Evolutionary conservation across 805 yeast species (phyloP), one percentile per base, ranked within the genome.

Genomic region (Zygoascus flipseniorum): DNA sequence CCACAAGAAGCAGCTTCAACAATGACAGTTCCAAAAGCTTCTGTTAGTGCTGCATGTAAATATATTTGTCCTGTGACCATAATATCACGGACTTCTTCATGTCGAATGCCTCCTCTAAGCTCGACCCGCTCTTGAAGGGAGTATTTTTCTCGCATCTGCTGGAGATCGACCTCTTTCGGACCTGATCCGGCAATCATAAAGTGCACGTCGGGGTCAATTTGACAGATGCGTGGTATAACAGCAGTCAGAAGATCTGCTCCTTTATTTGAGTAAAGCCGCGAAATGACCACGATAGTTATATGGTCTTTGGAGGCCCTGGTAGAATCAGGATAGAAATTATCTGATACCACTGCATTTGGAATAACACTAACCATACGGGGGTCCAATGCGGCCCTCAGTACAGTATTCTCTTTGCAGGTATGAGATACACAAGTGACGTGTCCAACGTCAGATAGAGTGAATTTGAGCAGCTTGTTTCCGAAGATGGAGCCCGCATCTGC

Each of bases 1-100:
- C 97, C 97, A 72, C 98, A 93, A 0, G 96, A 85, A 0, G 97
- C 99, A 0, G 99, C 99, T 66, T 93, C 99, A 0, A 93, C 96
- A 10, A 93, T 71, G 0, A 89, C 98, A 0, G 99, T 93, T 2
- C 99, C 99, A 70, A 93, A 93, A 0, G 98, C 99, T 66, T 93
- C 99, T 0, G 98, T 93, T 43, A 93, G 74, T 0, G 97, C 83
- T 0, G 99, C 90, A 68, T 93, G 98, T 31, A 93, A 69, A 65
- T 90, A 93, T 10, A 93, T 92, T 62, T 93, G 95, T 18, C 99
- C 99, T 57, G 82, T 79, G 5, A 89, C 82, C 96, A 93, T 88
- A 11, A 92, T 86, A 60, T 90, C 89, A 48, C 98, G 74, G 8
- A 93, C 99, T 60, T 86, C 83, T 65, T 93, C 98, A 66, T 93